Conservation (phyloP, 352 stramenopile species). For the Phytophthora syringae region DNA sequence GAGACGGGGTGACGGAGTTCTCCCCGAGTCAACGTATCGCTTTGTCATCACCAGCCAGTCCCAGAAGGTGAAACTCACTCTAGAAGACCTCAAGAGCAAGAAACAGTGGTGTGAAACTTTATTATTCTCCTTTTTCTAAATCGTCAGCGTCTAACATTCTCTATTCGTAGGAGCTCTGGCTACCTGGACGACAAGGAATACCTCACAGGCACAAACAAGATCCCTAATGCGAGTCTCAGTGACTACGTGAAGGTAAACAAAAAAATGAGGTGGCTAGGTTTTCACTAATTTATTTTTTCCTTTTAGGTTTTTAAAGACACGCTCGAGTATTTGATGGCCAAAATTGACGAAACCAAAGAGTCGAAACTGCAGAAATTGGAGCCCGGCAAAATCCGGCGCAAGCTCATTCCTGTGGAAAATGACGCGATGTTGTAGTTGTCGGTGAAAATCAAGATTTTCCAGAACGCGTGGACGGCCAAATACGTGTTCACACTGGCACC, state of each 20-base stretch:
- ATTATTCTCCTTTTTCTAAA: no score
- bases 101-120: background rate
- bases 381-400: background rate
- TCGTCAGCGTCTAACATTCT: no score
- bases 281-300: background rate
- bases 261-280: background rate
- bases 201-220: background rate
- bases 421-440: background rate
- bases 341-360: background rate
- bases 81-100: background rate
- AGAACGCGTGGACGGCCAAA: constrained; percentile 13
- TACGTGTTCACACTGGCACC: constrained; percentile 10
- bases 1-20: no score
- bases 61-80: background rate
- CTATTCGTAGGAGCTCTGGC: background rate
- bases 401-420: background rate
- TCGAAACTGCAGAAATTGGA: background rate
- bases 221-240: background rate
- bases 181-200: background rate
- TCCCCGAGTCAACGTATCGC: background rate
- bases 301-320: background rate
- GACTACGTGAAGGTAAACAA: background rate
- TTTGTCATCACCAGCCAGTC: background rate
- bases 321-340: background rate
- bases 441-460: constrained; percentile 13